A percentile compares a stretch with the other conserved stretches of the same genome.
phyloP scores from a whole-genome alignment of 805 yeast genomes.

The Spathaspora hagerdaliae region DNA sequence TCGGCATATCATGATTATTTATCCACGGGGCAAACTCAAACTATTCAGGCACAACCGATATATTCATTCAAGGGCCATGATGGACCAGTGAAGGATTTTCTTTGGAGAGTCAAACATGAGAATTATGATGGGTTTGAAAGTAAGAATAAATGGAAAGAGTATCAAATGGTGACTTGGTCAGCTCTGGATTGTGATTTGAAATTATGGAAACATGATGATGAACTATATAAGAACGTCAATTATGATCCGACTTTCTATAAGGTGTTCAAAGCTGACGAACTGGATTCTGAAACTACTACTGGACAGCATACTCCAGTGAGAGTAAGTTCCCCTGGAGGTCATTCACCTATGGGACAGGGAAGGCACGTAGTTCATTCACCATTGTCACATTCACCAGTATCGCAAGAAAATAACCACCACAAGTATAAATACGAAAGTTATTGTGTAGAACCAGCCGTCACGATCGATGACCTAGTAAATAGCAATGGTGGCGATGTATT shows the following conservation, averaged over 20 bases:
- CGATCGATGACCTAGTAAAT: conserved; percentile 27
- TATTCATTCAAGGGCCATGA: conserved; percentile 74
- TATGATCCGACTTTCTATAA: conserved; percentile 27
- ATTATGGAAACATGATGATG: conserved; percentile 64
- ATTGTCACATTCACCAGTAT: neutral
- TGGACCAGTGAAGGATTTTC: conserved; percentile 81
- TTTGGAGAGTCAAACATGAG: conserved; percentile 65
- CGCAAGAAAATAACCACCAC: neutral
- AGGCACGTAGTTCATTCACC: too few species aligned
- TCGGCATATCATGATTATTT: conserved; percentile 25
- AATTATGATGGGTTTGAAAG: conserved; percentile 42
- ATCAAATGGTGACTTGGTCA: conserved; percentile 92
- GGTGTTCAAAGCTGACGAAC: conserved; percentile 8
- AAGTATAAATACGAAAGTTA: conserved; percentile 27
- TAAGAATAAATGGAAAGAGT: conserved; percentile 68
- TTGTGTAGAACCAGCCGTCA: conserved; percentile 33
- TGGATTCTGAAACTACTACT: conserved; percentile 5
- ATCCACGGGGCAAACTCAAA: conserved; percentile 21
- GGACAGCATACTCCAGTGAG: conserved; percentile 3
- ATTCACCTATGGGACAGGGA: too few species aligned
- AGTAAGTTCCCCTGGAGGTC: neutral
- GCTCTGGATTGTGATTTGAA: conserved; percentile 75
- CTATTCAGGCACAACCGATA: conserved; percentile 36
- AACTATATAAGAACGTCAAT: conserved; percentile 31
- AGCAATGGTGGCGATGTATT: conserved; percentile 31